Evolutionary conservation across 192 early-diverging fungal species (phyloP).

Genomic region (Coemansia reversa): DNA sequence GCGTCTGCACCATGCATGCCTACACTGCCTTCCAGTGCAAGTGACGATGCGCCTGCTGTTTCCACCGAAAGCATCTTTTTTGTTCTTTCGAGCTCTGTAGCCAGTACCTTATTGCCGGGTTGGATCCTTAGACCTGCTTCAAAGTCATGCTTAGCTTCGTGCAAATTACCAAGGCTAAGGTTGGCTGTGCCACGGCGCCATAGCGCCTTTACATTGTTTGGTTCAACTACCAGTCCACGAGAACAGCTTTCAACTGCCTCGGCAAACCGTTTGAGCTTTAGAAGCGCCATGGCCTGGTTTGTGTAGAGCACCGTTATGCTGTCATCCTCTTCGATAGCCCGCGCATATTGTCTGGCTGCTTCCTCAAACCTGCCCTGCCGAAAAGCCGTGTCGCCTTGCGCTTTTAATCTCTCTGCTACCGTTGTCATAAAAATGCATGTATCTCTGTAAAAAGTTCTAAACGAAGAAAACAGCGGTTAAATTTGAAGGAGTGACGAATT

Average conservation of each 20-base stretch:
- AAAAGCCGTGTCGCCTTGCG: slow-evolving; percentile 63
- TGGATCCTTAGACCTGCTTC: slow-evolving; percentile 8
- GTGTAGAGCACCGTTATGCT: slow-evolving; percentile 60
- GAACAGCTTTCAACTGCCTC: slow-evolving; percentile 15
- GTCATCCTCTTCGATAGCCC: slow-evolving; percentile 63
- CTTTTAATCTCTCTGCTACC: slow-evolving; percentile 26
- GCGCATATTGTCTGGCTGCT: slow-evolving; percentile 65
- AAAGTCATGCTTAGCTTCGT: slow-evolving; percentile 15
- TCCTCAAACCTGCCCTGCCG: slow-evolving; percentile 56
- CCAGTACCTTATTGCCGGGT: slow-evolving; percentile 11
- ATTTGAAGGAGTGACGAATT: no score
- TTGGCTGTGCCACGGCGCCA: slow-evolving; percentile 21
- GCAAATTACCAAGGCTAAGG: not conserved
- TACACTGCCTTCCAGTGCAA: not conserved
- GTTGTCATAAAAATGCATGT: not conserved
- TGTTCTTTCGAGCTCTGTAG: slow-evolving; percentile 11
- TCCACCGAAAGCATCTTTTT: not conserved
- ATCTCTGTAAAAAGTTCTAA: not conserved
- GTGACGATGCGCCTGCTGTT: not conserved
- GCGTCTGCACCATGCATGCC: not conserved
- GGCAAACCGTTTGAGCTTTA: slow-evolving; percentile 67
- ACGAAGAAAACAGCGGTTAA: not conserved
- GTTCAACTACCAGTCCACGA: slow-evolving; percentile 5
- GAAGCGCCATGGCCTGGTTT: slow-evolving; percentile 80
- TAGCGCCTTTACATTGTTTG: slow-evolving; percentile 24